A percentile compares a stretch with the other conserved stretches of the same genome.
phyloP scores from a whole-genome alignment of 768 basidiomycete genomes.

The Phylloporus sp. region DNA sequence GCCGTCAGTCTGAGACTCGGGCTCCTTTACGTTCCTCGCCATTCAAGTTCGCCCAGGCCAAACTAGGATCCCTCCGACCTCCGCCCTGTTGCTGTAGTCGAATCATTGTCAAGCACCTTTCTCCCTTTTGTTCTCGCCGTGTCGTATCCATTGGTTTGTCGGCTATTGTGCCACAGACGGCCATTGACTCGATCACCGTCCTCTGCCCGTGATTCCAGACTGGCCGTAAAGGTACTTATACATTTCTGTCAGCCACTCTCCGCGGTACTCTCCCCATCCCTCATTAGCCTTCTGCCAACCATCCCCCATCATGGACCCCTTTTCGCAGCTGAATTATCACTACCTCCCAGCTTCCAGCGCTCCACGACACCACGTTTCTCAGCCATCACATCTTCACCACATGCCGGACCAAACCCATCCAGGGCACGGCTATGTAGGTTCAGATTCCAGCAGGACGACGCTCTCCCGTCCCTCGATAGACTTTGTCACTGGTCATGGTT shows the following conservation, averaged over 20 bases:
- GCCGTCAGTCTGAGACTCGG: not conserved
- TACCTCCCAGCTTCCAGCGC: slow-evolving; percentile 10
- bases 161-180: slow-evolving; percentile 5
- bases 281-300: too few relatives aligned
- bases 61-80: slow-evolving; percentile 6
- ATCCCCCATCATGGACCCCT: slow-evolving; percentile 14
- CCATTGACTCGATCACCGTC: not conserved
- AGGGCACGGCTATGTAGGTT: not conserved
- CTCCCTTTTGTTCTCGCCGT: slow-evolving; percentile 8
- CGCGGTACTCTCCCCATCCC: too few relatives aligned
- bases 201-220: not conserved
- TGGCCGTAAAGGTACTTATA: slow-evolving; percentile 16
- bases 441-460: not conserved
- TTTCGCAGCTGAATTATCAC: slow-evolving; percentile 10
- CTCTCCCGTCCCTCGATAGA: not conserved
- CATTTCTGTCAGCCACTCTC: not conserved
- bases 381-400: not conserved
- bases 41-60: not conserved
- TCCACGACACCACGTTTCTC: not conserved
- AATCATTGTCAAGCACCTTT: not conserved
- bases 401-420: not conserved
- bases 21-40: slow-evolving; percentile 14
- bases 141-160: slow-evolving; percentile 4
- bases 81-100: slow-evolving; percentile 12
- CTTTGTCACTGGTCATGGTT: not conserved